Base-by-base conservation (phyloP, 1,139 yeast species). In the Candida mesenterica region DNA sequence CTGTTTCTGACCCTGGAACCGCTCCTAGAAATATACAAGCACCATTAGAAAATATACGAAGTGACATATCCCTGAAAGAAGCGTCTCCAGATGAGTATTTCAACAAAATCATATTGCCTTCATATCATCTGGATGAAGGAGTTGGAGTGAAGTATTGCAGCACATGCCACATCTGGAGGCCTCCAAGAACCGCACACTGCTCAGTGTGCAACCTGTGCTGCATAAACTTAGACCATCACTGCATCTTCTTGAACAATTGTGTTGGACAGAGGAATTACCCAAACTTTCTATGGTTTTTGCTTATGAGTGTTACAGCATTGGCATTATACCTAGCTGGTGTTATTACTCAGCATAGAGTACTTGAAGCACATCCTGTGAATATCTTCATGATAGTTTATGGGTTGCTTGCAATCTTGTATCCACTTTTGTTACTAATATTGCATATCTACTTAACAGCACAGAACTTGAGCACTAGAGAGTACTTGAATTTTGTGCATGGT, bases 401-500 rank as follows among this genome's bases (percentile, higher is more conserved):
- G 0, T 51, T 65, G 2, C 22, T 79, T 2, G 62, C 66, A 1
- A 28, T 74, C 6, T 40, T 69, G 5, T 84, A 83, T 49, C 90
- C 94, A 2, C 36, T 67, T 1, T 45, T 78, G 25, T 56, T 86
- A 13, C 50, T 82, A 12, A 34, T 58, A 0, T 73, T 73, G 44
- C 95, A 86, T 50, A 27, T 76, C 1, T 71, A 63, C 36, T 57
- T 84, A 32, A 72, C 79, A 0, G 52, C 74, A 0, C 68, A 75
- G n/a, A 82, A 81, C 39, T 68, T 82, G 45, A 80, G 90, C 13
- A 84, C 95, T 4, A 64, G 89, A 44, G 92, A 83, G 45, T 82
- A 72, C 46, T 59, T 83, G 34, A 70, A 67, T 54, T 45, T 68
- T 53, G 55, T 61, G 35, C 39, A 62, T 48, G 51, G 49, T 2